These are phyloP conservation scores for Chlorella vulgaris DNA, from an alignment of 139 green algal genomes.

Conservation along the genomic window DNA sequence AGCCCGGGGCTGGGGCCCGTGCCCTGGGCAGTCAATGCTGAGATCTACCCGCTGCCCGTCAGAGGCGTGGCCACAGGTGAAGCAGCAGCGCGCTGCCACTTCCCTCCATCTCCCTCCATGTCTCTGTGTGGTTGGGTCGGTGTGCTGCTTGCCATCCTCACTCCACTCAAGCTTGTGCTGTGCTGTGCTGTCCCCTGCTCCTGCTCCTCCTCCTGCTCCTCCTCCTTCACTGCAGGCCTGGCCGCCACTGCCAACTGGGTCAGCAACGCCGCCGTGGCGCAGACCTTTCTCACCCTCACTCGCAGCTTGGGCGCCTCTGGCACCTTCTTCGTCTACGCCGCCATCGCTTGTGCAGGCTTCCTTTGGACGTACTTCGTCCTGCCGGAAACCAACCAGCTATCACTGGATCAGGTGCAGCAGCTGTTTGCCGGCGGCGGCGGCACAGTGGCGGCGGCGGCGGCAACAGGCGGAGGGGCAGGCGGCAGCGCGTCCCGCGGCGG, in stretches of 20 bases:
- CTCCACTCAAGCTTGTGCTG: too few species aligned
- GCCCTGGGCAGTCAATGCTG: constrained; percentile 77
- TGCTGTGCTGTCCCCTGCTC: background rate
- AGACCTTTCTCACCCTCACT: constrained; percentile 68
- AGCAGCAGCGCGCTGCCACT: background rate
- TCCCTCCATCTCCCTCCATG: background rate
- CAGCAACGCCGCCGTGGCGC: constrained; percentile 66
- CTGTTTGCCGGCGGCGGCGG: constrained; percentile 14
- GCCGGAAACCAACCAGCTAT: constrained; percentile 70
- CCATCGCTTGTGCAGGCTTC: constrained; percentile 44
- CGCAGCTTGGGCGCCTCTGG: constrained; percentile 50
- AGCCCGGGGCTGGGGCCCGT: constrained; percentile 74
- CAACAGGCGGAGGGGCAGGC: background rate
- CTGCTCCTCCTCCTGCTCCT: background rate
- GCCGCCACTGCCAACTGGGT: constrained; percentile 77
- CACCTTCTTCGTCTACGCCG: constrained; percentile 60
- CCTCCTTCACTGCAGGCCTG: constrained; percentile 37
- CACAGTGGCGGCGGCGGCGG: background rate
- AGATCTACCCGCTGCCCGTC: constrained; percentile 73
- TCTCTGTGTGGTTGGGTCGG: too few species aligned
- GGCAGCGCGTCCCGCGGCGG: background rate
- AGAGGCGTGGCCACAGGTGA: constrained; percentile 40
- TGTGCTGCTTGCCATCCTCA: too few species aligned
- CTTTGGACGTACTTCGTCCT: constrained; percentile 51
- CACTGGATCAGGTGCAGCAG: constrained; percentile 58